Base-by-base conservation (phyloP, 257 asterid genomes). In the Fraxinus quadrangulata region DNA sequence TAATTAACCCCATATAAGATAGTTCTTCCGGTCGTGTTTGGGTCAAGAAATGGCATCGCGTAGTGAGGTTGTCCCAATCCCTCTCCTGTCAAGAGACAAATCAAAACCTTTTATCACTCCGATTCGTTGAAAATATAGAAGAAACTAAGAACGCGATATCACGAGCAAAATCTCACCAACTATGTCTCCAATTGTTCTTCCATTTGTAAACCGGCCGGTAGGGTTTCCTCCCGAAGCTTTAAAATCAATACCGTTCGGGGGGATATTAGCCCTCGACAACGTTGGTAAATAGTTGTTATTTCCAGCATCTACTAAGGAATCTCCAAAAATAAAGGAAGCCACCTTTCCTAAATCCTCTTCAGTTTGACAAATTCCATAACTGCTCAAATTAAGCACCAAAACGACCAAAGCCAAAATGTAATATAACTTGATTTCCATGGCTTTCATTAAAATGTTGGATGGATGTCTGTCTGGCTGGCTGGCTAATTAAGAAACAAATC, bases 241-340 rank as follows among this genome's bases (percentile, higher is more conserved):
- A 73, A 95, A 95, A 85, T 91, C 99, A 6, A 95, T 88, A 8
- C 99, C 98, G 47, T 93, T 95, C 0, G 99, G 99, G 16, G 83
- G 28, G 67, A 80, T 83, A 75, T 95, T 81, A 39, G 98, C 99
- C 78, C 72, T 87, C 6, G 99, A 95, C 84, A 95, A 49, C 2
- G 96, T 93, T 11, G 75, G 88, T 10, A 95, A 66, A 78, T 93
- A 95, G 67, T 95, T 95, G 71, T 95, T 95, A 56, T 95, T 95
- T 21, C 98, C 98, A 0, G 99, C 98, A 82, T 93, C 98, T 17
- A 93, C 98, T 79, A 93, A 82, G 10, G 98, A 93, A 80, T 93
- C 98, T 65, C 98, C 97, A 45, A 93, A 93, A 4, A 93, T 90
- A 79, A 70, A 93, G 0, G 98, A 93, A 8, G 94, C 96, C 51